Evolutionary conservation across 2,329 filamentous ascomycete species (phyloP), one percentile per base, ranked within the genome.

Genomic region (Fusarium sp.): DNA sequence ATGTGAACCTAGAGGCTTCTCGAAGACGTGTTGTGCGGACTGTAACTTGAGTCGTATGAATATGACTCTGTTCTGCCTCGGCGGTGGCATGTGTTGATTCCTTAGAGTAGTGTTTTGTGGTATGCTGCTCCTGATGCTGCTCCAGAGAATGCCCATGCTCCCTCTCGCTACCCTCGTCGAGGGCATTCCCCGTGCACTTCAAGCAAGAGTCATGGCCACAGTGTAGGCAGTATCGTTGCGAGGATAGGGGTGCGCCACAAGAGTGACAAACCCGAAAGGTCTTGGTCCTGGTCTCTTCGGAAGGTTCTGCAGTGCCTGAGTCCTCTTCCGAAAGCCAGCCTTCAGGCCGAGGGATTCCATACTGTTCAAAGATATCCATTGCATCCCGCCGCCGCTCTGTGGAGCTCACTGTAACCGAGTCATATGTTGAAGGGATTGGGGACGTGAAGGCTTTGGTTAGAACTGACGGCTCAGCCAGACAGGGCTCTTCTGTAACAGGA

Each of bases 161-260:
- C 57, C 63, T n/a, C 24, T 67, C 63, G 10, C 60, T 36, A n/a
- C 61, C 44, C 6, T 77, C 58, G 6, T 69, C 64, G 16, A 69
- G 62, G n/a, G 82, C 65, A 59, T 85, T 81, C 49, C 80, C 82
- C 10, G 77, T 80, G 71, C 88, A 90, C 63, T 85, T 85, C 35
- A 79, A 70, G 72, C 88, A 90, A 17, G 87, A 83, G 11, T 81
- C 82, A 75, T 90, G 88, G 1, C 85, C 86, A 71, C 88, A 90
- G 46, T 82, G 83, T 33, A 80, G 76, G 71, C 87, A 90, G 53
- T 81, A 81, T 10, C 79, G 79, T 33, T 81, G 79, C 14, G 81
- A 79, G 51, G 75, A 80, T 40, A 85, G 82, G 44, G 79, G 80
- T 51, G 83, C 81, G 14, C 84, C 84, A 72, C 88, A 90, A 11